phyloP scores from a whole-genome alignment of 495 filamentous ascomycete species.

The Penicillium waksmanii region DNA sequence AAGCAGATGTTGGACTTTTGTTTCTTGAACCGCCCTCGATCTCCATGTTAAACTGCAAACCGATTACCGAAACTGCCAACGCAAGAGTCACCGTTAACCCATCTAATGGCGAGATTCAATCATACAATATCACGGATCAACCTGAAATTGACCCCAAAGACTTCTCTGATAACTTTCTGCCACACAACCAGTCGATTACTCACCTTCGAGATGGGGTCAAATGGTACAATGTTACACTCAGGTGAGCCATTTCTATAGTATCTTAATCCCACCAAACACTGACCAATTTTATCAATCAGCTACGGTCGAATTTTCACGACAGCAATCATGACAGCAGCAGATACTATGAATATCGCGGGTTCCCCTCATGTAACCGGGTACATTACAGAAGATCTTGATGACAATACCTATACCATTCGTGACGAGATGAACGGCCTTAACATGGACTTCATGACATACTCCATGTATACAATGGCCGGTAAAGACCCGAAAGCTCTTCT shows the following conservation, averaged over 20 bases:
- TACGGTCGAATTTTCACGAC: constrained; percentile 39
- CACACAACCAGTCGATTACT: constrained; percentile 18
- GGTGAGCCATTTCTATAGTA: constrained; percentile 9
- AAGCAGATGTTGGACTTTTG: constrained; percentile 18
- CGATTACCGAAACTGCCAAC: constrained; percentile 35
- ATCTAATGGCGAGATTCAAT: constrained; percentile 30
- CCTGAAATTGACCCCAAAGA: constrained; percentile 22
- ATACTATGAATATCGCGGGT: constrained; percentile 18
- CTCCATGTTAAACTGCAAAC: constrained; percentile 36
- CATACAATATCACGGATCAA: constrained; percentile 26
- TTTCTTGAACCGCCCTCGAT: constrained; percentile 28
- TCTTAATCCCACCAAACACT: neutral
- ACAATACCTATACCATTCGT: constrained; percentile 45
- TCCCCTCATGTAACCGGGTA: constrained; percentile 11
- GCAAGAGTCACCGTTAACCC: constrained; percentile 35
- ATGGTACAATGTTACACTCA: constrained; percentile 25
- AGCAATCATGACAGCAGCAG: constrained; percentile 36
- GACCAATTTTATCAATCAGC: constrained; percentile 10
- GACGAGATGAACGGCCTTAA: constrained; percentile 36
- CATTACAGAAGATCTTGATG: constrained; percentile 28
- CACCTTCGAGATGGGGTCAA: neutral
- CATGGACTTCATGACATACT: constrained; percentile 46
- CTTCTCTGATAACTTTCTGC: constrained; percentile 32
- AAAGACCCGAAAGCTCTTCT: constrained; percentile 33
- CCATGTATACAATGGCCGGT: constrained; percentile 34